A percentile compares a stretch with the other conserved stretches of the same genome.
These are phyloP conservation scores for Fusarium sp. DNA, from an alignment of 2,329 filamentous ascomycete species.

Conservation along the genomic window DNA sequence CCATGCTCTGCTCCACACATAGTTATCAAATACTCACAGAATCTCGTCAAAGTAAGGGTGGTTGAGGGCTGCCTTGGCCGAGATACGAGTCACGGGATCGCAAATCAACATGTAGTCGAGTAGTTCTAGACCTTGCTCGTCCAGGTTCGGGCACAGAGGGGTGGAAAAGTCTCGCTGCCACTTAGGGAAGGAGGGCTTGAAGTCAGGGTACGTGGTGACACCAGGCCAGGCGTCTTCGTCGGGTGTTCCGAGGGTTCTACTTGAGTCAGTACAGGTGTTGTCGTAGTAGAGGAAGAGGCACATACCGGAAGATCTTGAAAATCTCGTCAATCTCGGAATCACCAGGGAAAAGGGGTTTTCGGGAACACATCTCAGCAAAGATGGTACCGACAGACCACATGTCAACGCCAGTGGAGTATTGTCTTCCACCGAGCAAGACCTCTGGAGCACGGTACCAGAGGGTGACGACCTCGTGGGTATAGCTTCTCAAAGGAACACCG, in stretches of 20 bases:
- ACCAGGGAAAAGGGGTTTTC: constrained; percentile 90
- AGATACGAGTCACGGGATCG: constrained; percentile 87
- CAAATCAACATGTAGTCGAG: constrained; percentile 81
- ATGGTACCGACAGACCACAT: constrained; percentile 98
- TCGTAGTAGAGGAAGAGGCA: not conserved
- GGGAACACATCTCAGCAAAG: constrained; percentile 95
- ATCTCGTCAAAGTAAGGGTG: constrained; percentile 80
- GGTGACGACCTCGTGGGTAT: constrained; percentile 95
- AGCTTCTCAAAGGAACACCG: constrained; percentile 88
- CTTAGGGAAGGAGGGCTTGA: constrained; percentile 91
- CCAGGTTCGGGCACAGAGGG: constrained; percentile 77
- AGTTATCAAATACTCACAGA: not conserved
- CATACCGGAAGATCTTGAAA: constrained; percentile 76
- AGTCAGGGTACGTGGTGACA: constrained; percentile 92
- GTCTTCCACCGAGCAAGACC: constrained; percentile 87
- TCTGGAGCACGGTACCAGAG: constrained; percentile 93
- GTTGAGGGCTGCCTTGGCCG: constrained; percentile 85
- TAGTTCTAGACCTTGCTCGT: constrained; percentile 77
- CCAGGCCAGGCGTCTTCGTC: constrained; percentile 87
- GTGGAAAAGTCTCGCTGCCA: constrained; percentile 79
- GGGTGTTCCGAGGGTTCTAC: constrained; percentile 82
- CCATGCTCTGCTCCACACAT: accelerated
- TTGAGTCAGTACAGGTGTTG: not conserved
- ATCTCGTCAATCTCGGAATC: constrained; percentile 73
- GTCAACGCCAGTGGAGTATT: constrained; percentile 93